Base-by-base conservation (phyloP, 2,329 filamentous ascomycete genomes). In the Teratosphaeria zuluensis region DNA sequence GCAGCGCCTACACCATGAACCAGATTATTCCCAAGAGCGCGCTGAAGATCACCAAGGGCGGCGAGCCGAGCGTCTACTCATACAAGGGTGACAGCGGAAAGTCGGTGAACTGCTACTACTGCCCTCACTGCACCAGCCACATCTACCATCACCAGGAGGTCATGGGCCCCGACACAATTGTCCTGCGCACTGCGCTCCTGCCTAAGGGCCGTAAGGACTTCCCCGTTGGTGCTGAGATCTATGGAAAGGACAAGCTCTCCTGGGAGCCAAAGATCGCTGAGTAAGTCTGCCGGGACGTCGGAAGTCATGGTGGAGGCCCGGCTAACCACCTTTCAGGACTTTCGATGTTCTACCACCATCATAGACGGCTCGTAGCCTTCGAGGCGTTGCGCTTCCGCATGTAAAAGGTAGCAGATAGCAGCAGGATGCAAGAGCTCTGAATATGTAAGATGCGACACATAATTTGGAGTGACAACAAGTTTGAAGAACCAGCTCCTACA, bases 51-150 rank as follows among this genome's bases (percentile, higher is more conserved):
- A 81, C 77, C 56, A 78, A 80, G 65, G 81, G 81, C 56, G 72
- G 68, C 28, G 69, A 74, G 54, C 68, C 71, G 3, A 65, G 80
- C 51, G 79, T 77, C 59, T 84, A 83, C 70, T 80, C 78, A 48
- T 84, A 84, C 74, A 75, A 78, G 62, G 81, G 80, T 53, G 80
- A 83, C 63, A 63, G 58, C 48, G 79, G 80, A 64, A 82, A 83
- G 56, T 68, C 73, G 6, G 80, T 82, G 33, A 72, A 82, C 70
- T 84, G 81, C 75, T 83, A 78, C 74, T 83, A 78, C 72, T 83
- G 81, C 74, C 74, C 77, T 53, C 81, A 79, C 65, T 84, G 81
- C 77, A 81, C 78, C 7, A 67, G 74, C 3, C 80, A 81, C 66
- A 74, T 79, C 32, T 83, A 83, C 69, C 81, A 83, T 70, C 78